Evolutionary conservation across 2,329 filamentous ascomycete species (phyloP), one percentile per base, ranked within the genome.

Genomic region (Colletotrichum tropicicola): DNA sequence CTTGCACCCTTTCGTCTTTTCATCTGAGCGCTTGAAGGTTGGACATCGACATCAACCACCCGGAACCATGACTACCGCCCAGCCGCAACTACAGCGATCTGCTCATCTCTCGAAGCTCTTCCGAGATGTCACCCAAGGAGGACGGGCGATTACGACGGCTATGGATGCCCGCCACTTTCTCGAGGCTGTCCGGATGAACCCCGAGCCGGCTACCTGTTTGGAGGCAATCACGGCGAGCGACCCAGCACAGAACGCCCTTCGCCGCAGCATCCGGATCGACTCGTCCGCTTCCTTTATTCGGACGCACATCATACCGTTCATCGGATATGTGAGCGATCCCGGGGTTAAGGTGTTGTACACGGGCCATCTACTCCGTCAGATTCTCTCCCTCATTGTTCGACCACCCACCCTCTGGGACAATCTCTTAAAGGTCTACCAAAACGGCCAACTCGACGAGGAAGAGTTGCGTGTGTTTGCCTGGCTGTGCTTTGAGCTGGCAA

Each of bases 321-420:
- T 84, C 21, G 60, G 39, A 0, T 82, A 78, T 62, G 61, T 86
- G 1, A 72, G 77, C 0, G 74, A 81, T 47, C 79, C 82, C 1
- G 72, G 69, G 0, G 68, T 89, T 47, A 85, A 85, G 64, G 74
- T 79, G 27, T 70, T 88, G 2, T 82, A 79, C 57, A 78, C 79
- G 53, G 87, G 87, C 0, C 75, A 82, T 12, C 79, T 87, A 39
- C 74, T 89, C 3, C 74, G 77, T 30, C 74, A 80, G 13, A 49
- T 89, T 3, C 70, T 89, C 2, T 65, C 77, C 0, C 73, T 76
- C 1, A 75, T 89, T 3, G 73, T 85, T 2, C 75, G 85, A 1
- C 87, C 88, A 0, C 81, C 82, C 0, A 83, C 83, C 0, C 77
- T 89, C 12, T 90, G 88, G 88, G 21, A 10, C 17, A 53, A 48